Conservation (phyloP, 768 basidiomycete species). For the Cubamyces sp. region DNA sequence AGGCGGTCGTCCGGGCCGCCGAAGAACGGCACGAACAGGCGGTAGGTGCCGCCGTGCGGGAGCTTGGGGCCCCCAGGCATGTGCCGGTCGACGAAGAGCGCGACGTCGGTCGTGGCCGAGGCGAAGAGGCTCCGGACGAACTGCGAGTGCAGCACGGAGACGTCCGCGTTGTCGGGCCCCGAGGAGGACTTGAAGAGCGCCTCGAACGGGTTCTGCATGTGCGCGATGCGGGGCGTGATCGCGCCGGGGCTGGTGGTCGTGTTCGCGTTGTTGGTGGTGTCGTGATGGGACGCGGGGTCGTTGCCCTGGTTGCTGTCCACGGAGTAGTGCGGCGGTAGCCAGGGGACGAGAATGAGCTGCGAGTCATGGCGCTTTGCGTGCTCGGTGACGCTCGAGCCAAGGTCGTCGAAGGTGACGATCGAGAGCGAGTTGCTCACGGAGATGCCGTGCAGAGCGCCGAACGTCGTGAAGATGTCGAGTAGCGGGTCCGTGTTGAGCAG, state of each 20-base stretch:
- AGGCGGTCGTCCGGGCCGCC: slow-evolving; percentile 94
- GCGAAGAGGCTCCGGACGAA: slow-evolving; percentile 85
- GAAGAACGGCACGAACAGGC: slow-evolving; percentile 88
- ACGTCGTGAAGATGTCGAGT: slow-evolving; percentile 75
- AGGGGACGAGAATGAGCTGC: slow-evolving; percentile 84
- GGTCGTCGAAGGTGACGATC: slow-evolving; percentile 78
- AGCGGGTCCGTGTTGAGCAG: slow-evolving; percentile 75
- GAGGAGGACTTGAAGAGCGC: slow-evolving; percentile 50
- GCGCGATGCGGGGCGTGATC: slow-evolving; percentile 30
- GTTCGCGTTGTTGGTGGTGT: not conserved
- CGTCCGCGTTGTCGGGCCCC: slow-evolving; percentile 42
- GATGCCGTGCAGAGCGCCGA: slow-evolving; percentile 71
- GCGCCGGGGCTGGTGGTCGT: slow-evolving; percentile 2
- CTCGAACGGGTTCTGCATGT: slow-evolving; percentile 72
- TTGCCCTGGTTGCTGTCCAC: slow-evolving; percentile 16
- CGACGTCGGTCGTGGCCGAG: slow-evolving; percentile 74
- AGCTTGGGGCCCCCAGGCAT: slow-evolving; percentile 34
- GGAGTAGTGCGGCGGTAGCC: slow-evolving; percentile 53
- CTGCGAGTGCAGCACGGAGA: slow-evolving; percentile 70
- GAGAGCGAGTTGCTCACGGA: slow-evolving; percentile 65
- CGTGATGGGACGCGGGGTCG: slow-evolving; percentile 22
- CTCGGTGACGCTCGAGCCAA: slow-evolving; percentile 69
- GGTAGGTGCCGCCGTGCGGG: slow-evolving; percentile 45
- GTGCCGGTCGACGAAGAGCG: slow-evolving; percentile 73
- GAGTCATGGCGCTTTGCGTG: slow-evolving; percentile 61